These are phyloP conservation scores for Hordeum pubiflorum DNA, from an alignment of 202 grass and related monocot species.

Conservation along the genomic window DNA sequence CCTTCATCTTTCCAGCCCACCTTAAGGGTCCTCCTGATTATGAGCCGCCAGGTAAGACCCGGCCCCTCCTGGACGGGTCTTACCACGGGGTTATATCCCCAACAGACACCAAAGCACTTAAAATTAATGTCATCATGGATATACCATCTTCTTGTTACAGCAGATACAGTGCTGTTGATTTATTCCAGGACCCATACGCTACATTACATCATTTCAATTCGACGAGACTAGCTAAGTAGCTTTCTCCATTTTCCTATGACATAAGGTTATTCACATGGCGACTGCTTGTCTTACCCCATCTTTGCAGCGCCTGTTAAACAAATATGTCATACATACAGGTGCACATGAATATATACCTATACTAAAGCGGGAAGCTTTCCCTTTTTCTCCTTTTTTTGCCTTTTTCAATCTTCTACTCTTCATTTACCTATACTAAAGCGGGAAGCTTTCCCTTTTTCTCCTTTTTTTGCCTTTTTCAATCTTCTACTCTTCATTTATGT, in stretches of 20 bases:
- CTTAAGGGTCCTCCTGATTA: too few relatives aligned
- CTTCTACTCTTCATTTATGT: too few relatives aligned
- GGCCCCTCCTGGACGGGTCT: too few relatives aligned
- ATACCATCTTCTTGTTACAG: not conserved
- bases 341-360: not conserved
- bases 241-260: not conserved
- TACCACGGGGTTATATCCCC: too few relatives aligned
- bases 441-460: too few relatives aligned
- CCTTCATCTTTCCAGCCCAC: too few relatives aligned
- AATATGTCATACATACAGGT: not conserved
- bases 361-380: too few relatives aligned
- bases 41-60: too few relatives aligned
- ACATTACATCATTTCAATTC: not conserved
- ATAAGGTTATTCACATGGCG: constrained; percentile 15
- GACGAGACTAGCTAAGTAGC: not conserved
- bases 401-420: too few relatives aligned
- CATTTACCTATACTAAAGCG: too few relatives aligned
- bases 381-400: too few relatives aligned
- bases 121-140: not conserved
- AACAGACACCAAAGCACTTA: not conserved
- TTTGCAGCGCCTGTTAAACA: not conserved
- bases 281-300: not conserved
- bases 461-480: too few relatives aligned
- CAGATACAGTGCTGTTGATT: not conserved
- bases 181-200: not conserved